phyloP scores from a whole-genome alignment of 2,329 filamentous ascomycete species.

The Coleophoma eucalyptorum region DNA sequence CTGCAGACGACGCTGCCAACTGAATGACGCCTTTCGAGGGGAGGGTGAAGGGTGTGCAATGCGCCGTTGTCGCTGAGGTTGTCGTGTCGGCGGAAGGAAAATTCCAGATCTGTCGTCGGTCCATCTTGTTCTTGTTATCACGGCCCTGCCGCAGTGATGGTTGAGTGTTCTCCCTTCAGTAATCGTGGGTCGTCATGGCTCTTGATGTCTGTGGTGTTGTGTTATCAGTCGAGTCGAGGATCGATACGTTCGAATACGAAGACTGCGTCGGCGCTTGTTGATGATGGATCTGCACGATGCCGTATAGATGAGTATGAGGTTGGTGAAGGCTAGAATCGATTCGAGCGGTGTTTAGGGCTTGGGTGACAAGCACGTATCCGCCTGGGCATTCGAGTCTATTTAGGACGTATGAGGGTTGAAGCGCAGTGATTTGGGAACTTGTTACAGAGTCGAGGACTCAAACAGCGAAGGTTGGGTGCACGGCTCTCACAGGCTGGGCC shows the following conservation, averaged over 20 bases:
- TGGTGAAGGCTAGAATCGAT: background rate
- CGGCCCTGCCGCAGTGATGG: constrained; percentile 21
- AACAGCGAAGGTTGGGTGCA: no score
- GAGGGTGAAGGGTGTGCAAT: constrained; percentile 60
- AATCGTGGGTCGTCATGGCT: constrained; percentile 14
- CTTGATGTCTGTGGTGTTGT: background rate
- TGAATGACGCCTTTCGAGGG: constrained; percentile 51
- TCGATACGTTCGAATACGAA: no score
- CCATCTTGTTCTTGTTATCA: constrained; percentile 17
- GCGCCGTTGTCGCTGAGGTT: constrained; percentile 33
- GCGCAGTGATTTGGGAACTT: background rate
- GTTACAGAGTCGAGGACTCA: background rate
- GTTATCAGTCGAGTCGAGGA: background rate
- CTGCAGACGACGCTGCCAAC: constrained; percentile 26
- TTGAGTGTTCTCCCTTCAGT: constrained; percentile 6
- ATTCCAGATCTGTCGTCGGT: constrained; percentile 24
- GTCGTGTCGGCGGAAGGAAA: constrained; percentile 25
- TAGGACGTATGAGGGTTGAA: background rate
- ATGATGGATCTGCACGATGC: no score
- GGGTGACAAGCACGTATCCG: constrained; percentile 1
- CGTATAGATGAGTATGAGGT: background rate
- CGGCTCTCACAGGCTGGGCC: no score
- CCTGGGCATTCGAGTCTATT: constrained; percentile 1
- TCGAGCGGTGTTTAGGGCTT: background rate
- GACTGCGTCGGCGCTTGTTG: no score